Conservation (phyloP, 306 rosid species). For the Pterocarpus santalinus region DNA sequence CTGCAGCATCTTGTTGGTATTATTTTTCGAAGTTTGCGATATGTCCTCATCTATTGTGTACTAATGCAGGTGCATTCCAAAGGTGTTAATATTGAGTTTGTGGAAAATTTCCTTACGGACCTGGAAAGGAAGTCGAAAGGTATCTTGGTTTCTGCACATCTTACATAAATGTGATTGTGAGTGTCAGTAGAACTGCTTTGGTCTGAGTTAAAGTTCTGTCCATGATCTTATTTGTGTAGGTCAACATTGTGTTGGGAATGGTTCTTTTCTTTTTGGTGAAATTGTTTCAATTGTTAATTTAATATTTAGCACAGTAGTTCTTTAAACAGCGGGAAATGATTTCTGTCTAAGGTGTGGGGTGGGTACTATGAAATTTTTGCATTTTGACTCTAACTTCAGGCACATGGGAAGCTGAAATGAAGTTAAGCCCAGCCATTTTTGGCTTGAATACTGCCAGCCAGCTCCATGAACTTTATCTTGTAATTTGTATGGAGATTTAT, state of each 20-base stretch:
- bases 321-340: not conserved
- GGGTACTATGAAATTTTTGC: not conserved
- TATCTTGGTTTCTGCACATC: constrained; percentile 38
- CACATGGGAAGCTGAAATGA: too few relatives aligned
- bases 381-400: too few relatives aligned
- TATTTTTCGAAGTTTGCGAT: not conserved
- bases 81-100: constrained; percentile 72
- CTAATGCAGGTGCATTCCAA: constrained; percentile 83
- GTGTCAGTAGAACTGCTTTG: constrained; percentile 13
- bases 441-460: too few relatives aligned
- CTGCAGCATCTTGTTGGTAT: not conserved
- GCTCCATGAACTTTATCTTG: too few relatives aligned
- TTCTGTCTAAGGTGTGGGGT: not conserved
- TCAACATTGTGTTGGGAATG: not conserved
- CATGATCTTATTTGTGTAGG: not conserved
- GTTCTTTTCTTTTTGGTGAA: not conserved
- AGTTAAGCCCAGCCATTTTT: too few relatives aligned
- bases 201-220: not conserved
- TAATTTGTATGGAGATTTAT: too few relatives aligned
- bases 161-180: constrained; percentile 20
- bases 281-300: not conserved
- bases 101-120: constrained; percentile 71
- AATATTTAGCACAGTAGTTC: not conserved
- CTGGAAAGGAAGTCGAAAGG: constrained; percentile 76
- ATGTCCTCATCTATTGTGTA: not conserved